These are phyloP conservation scores for Suillus subaureus DNA, from an alignment of 768 basidiomycete genomes.

Conservation along the genomic window DNA sequence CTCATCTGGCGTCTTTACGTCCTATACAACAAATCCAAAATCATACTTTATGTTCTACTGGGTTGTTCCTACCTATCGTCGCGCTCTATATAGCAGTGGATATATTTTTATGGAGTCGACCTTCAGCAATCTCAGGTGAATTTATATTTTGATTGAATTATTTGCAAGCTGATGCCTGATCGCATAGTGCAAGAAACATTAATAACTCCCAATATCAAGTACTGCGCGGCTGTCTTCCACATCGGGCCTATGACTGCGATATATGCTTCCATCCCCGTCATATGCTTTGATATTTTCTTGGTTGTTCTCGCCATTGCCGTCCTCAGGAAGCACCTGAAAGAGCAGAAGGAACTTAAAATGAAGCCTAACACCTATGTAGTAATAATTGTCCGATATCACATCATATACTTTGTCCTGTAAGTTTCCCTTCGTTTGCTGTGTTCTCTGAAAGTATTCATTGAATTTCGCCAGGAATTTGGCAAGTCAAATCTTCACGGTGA, in stretches of 20 bases:
- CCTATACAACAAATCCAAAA: not conserved
- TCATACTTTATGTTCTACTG: not conserved
- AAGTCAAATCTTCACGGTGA: not conserved
- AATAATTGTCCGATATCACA: not conserved
- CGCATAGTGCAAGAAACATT: not conserved
- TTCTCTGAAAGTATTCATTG: not conserved
- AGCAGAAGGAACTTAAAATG: not conserved
- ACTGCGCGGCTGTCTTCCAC: not conserved
- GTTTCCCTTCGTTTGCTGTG: not conserved
- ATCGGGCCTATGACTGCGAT: not conserved
- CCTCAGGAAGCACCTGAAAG: not conserved
- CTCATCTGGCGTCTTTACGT: conserved; percentile 4
- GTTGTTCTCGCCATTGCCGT: not conserved
- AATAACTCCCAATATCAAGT: not conserved
- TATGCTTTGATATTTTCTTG: not conserved
- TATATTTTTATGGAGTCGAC: not conserved
- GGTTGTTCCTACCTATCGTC: not conserved
- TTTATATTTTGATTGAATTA: not conserved
- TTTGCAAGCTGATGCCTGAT: not conserved
- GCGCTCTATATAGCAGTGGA: not conserved
- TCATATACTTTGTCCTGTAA: not conserved
- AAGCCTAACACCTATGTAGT: not conserved
- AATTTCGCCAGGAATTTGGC: not conserved
- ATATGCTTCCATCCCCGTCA: not conserved
- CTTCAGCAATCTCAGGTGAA: not conserved